phyloP scores from a whole-genome alignment of 306 rosid genomes.

The Canavalia ensiformis region DNA sequence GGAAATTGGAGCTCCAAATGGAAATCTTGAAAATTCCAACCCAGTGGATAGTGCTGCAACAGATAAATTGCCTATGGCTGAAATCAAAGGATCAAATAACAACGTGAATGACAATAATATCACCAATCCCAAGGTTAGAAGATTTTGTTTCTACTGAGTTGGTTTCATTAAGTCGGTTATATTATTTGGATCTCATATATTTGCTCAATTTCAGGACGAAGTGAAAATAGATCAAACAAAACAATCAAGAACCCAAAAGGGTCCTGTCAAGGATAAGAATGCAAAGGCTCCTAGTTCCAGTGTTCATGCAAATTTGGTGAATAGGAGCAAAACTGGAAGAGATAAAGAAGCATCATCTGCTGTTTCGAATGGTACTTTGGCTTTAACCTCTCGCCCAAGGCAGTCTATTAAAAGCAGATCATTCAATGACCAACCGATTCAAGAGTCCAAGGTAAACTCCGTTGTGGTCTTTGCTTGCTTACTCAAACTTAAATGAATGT shows the following conservation, averaged over 20 bases:
- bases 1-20: constrained; percentile 55
- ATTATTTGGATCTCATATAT: constrained; percentile 42
- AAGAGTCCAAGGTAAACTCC: constrained; percentile 58
- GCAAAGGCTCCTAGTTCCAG: constrained; percentile 57
- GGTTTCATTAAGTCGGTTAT: constrained; percentile 2
- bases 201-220: constrained; percentile 50
- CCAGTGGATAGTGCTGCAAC: constrained; percentile 55
- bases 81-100: constrained; percentile 57
- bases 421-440: constrained; percentile 63
- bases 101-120: constrained; percentile 52
- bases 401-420: constrained; percentile 63
- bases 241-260: constrained; percentile 59
- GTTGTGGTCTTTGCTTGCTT: constrained; percentile 36
- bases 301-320: constrained; percentile 51
- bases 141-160: constrained; percentile 9
- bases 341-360: constrained; percentile 59
- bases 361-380: constrained; percentile 70
- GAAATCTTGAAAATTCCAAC: constrained; percentile 51
- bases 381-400: constrained; percentile 56
- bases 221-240: constrained; percentile 51
- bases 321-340: constrained; percentile 74
- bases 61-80: constrained; percentile 53
- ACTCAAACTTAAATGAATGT: constrained; percentile 25
- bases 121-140: constrained; percentile 64
- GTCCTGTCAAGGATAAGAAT: constrained; percentile 64